Conservation (phyloP, 768 basidiomycete genomes). For the Boletus subparvulus region DNA sequence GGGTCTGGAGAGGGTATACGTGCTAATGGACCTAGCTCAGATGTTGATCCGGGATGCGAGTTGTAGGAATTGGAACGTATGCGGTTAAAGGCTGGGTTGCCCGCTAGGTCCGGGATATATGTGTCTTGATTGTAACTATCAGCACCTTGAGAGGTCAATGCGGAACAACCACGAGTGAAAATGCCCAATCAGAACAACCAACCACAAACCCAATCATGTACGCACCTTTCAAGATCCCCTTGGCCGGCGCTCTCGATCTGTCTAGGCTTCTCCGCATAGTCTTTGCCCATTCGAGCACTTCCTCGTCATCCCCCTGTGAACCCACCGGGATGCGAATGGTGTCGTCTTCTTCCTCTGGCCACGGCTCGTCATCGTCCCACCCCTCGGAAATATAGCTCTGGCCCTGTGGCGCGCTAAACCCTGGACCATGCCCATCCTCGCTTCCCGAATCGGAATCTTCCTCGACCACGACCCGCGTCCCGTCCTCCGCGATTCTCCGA, state of each 20-base stretch:
- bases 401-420: conserved; percentile 32
- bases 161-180: not conserved
- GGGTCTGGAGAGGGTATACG: conserved; percentile 82
- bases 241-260: conserved; percentile 60
- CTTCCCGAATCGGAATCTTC: conserved; percentile 67
- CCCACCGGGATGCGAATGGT: conserved; percentile 53
- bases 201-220: not conserved
- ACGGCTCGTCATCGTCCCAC: conserved; percentile 80
- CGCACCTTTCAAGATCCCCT: conserved; percentile 82
- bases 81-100: conserved; percentile 46
- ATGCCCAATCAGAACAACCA: conserved; percentile 10
- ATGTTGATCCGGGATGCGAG: conserved; percentile 43
- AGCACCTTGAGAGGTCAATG: conserved; percentile 48
- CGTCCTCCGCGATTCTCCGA: conserved; percentile 59
- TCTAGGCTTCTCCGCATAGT: conserved; percentile 73
- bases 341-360: conserved; percentile 70
- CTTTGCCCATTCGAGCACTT: conserved; percentile 76
- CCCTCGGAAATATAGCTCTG: conserved; percentile 55
- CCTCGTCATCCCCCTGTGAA: conserved; percentile 42
- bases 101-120: conserved; percentile 43
- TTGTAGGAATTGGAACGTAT: conserved; percentile 84
- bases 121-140: conserved; percentile 63
- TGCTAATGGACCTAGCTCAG: conserved; percentile 72
- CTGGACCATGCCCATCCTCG: conserved; percentile 44
- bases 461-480: conserved; percentile 61